These are phyloP conservation scores for Fraxinus pennsylvanica DNA, from an alignment of 257 asterid species.

Conservation along the genomic window DNA sequence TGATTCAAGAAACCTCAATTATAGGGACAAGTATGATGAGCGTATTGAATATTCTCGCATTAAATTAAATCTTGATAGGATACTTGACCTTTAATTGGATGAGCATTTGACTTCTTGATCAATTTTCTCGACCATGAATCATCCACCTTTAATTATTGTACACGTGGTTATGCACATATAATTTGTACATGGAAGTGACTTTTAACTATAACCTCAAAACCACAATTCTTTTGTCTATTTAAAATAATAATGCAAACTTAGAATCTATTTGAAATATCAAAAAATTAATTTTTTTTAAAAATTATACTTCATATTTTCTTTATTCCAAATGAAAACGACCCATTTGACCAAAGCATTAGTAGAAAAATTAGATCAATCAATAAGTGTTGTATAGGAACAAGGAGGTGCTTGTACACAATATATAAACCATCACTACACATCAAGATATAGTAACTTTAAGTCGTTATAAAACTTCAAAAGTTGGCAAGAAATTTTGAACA, in stretches of 20 bases:
- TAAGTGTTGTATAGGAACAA: background rate
- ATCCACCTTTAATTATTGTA: no score
- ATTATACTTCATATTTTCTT: no score
- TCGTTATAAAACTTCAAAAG: background rate
- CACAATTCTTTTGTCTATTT: background rate
- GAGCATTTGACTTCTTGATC: background rate
- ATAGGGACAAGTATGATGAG: no score
- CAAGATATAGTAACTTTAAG: background rate
- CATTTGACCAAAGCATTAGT: background rate
- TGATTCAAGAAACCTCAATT: no score
- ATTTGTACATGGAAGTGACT: no score
- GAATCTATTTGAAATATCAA: background rate
- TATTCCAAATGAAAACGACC: background rate
- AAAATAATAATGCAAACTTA: background rate
- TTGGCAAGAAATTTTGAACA: background rate
- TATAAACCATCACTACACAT: background rate
- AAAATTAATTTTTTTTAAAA: no score
- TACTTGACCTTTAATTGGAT: no score
- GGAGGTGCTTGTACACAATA: background rate
- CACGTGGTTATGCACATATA: no score
- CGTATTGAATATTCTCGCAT: no score
- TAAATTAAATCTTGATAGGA: no score
- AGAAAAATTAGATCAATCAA: background rate
- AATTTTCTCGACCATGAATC: no score
- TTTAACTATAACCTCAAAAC: no score